Evolutionary conservation across 768 basidiomycete species (phyloP).

Genomic region (Vararia minispora): DNA sequence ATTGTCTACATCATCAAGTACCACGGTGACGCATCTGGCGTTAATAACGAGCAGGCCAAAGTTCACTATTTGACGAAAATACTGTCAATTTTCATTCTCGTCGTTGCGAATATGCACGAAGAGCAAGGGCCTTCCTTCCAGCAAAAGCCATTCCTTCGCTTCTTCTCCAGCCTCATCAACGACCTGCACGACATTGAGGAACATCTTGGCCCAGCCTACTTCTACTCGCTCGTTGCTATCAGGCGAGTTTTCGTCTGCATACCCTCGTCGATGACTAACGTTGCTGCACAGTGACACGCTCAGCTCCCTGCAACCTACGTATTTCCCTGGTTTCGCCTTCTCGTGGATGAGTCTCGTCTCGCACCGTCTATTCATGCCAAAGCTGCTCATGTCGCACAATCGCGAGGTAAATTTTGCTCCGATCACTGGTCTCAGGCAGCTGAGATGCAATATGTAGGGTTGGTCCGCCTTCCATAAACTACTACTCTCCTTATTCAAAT

Average conservation of each 20-base stretch:
- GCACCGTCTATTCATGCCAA: slow-evolving; percentile 96
- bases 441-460: slow-evolving; percentile 35
- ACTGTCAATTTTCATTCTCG: slow-evolving; percentile 91
- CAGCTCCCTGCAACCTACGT: slow-evolving; percentile 90
- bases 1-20: slow-evolving; percentile 99
- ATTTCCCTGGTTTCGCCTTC: slow-evolving; percentile 97
- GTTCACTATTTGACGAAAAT: slow-evolving; percentile 97
- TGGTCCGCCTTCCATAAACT: slow-evolving; percentile 97
- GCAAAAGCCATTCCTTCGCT: slow-evolving; percentile 96
- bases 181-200: slow-evolving; percentile 83
- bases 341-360: slow-evolving; percentile 97
- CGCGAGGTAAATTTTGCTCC: slow-evolving; percentile 49
- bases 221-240: slow-evolving; percentile 77
- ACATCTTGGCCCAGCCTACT: slow-evolving; percentile 81
- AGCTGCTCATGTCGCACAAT: slow-evolving; percentile 76
- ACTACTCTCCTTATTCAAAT: slow-evolving; percentile 88
- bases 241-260: slow-evolving; percentile 38
- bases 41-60: slow-evolving; percentile 91
- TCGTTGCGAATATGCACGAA: slow-evolving; percentile 90
- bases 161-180: slow-evolving; percentile 93
- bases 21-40: slow-evolving; percentile 89
- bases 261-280: background rate
- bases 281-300: slow-evolving; percentile 64
- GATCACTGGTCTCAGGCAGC: background rate
- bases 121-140: slow-evolving; percentile 87